Evolutionary conservation across 495 filamentous ascomycete genomes (phyloP).

Genomic region (Daldinia concentrica): DNA sequence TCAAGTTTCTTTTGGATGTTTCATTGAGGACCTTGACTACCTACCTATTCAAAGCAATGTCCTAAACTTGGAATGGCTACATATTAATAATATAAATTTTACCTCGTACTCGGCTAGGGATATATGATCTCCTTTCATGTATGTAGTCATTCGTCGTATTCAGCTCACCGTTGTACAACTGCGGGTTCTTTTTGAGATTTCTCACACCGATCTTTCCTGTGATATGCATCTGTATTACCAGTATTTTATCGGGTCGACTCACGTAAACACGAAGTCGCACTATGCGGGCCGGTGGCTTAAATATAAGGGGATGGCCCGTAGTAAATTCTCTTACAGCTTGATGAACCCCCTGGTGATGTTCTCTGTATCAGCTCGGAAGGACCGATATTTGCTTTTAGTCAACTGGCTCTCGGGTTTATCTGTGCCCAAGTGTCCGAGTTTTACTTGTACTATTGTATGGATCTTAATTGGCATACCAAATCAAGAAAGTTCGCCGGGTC

Average conservation of each 20-base stretch:
- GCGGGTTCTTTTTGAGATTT: not conserved
- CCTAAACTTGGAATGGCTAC: not conserved
- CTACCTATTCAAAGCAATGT: not conserved
- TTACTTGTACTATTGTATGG: not conserved
- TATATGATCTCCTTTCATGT: not conserved
- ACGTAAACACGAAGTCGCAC: constrained; percentile 9
- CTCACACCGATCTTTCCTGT: not conserved
- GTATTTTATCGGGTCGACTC: not conserved
- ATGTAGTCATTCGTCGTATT: not conserved
- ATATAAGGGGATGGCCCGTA: constrained; percentile 28
- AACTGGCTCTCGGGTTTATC: not conserved
- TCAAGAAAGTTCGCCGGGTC: constrained; percentile 9
- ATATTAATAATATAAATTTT: not conserved
- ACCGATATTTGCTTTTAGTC: constrained; percentile 8
- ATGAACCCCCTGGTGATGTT: constrained; percentile 18
- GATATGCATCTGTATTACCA: not conserved
- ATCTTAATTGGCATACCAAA: not conserved
- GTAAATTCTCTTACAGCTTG: constrained; percentile 21
- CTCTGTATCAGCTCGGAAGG: constrained; percentile 17
- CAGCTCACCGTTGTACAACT: not conserved
- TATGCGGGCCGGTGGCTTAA: constrained; percentile 30
- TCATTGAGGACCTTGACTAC: not conserved
- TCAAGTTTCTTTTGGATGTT: not conserved
- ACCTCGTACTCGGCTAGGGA: not conserved
- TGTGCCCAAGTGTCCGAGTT: not conserved